A percentile compares a stretch with the other conserved stretches of the same genome.
Evolutionary conservation across 179 eudicot genomes (phyloP).

Genomic region (Gypsophila paniculata): DNA sequence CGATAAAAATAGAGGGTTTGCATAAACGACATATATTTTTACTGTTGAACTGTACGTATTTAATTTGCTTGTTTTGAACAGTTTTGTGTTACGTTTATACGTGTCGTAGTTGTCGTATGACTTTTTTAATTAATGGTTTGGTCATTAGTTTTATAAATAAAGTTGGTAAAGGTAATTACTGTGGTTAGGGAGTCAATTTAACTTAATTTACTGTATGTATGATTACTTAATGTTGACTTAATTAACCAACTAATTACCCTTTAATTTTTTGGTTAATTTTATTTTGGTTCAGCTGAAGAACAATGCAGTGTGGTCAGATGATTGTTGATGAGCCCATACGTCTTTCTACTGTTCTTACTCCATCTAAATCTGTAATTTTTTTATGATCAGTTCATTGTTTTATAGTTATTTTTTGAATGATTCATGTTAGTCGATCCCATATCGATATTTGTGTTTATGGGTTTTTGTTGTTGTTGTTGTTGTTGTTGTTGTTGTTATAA

Average conservation of each 20-base stretch:
- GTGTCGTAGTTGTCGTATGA: too few species aligned
- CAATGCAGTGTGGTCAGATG: constrained; percentile 49
- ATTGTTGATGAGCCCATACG: constrained; percentile 45
- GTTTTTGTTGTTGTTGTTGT: too few species aligned
- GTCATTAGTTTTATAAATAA: neutral
- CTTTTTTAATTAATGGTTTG: too few species aligned
- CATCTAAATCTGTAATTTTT: constrained; percentile 38
- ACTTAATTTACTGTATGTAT: neutral
- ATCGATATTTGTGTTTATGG: neutral
- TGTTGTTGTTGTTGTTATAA: neutral
- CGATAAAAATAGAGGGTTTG: too few species aligned
- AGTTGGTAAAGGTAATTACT: neutral
- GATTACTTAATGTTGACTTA: neutral
- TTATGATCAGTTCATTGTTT: neutral
- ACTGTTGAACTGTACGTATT: too few species aligned
- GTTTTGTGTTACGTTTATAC: too few species aligned
- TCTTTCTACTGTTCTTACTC: constrained; percentile 50
- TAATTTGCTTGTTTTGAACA: too few species aligned
- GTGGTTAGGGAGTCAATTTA: neutral
- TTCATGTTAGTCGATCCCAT: neutral
- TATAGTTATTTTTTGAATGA: neutral
- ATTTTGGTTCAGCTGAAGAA: constrained; percentile 8
- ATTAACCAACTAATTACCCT: neutral
- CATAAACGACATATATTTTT: too few species aligned
- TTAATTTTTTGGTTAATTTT: neutral